These are phyloP conservation scores for Lodderomyces orthopsilosis DNA, from an alignment of 1,139 yeast species.

Conservation along the genomic window DNA sequence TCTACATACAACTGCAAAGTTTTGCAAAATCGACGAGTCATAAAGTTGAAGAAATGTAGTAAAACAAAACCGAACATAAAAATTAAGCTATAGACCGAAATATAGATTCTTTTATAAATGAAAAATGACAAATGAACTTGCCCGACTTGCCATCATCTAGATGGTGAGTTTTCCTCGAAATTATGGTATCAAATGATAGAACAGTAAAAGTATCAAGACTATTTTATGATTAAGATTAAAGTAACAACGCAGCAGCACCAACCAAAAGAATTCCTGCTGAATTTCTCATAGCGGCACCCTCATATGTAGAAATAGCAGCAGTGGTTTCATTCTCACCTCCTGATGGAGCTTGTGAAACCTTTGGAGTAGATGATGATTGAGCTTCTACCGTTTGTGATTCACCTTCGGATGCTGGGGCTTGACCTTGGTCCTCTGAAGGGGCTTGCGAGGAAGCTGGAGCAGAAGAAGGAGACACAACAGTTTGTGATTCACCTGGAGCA, in stretches of 20 bases:
- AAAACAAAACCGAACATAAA: neutral
- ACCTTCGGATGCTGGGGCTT: neutral
- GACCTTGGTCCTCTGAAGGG: too few relatives aligned
- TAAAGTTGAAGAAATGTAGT: too few relatives aligned
- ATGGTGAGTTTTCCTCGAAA: neutral
- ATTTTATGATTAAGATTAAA: constrained; percentile 3
- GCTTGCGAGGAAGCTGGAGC: too few relatives aligned
- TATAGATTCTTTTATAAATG: neutral
- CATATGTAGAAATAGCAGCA: constrained; percentile 4
- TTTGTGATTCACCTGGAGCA: neutral
- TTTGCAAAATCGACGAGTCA: too few relatives aligned
- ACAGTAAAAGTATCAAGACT: neutral
- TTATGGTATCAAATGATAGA: neutral
- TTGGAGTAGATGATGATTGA: neutral
- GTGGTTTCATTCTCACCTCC: constrained; percentile 3
- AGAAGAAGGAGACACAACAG: too few relatives aligned
- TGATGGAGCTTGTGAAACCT: constrained; percentile 4
- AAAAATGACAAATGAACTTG: neutral
- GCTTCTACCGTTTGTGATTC: neutral
- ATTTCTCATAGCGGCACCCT: constrained; percentile 10
- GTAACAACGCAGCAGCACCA: constrained; percentile 11
- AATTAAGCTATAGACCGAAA: neutral
- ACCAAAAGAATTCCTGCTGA: constrained; percentile 10
- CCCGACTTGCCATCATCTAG: neutral
- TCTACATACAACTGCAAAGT: too few relatives aligned